Evolutionary conservation across 2,329 filamentous ascomycete species (phyloP).

Genomic region (Hypoxylon sp.): DNA sequence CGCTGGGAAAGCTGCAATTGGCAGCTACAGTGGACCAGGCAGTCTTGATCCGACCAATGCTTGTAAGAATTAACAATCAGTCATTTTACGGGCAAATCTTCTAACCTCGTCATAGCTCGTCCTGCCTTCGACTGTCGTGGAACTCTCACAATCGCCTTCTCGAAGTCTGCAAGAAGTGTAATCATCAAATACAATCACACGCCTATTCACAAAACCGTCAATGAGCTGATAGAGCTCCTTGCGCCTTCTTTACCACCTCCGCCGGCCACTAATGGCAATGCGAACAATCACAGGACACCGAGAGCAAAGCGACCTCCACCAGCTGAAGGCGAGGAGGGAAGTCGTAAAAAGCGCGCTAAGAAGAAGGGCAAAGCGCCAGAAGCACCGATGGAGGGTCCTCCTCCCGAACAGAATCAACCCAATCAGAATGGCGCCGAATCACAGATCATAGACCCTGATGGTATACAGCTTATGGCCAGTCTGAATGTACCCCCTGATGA

Average conservation of each 20-base stretch:
- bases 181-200: conserved; percentile 70
- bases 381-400: conserved; percentile 35
- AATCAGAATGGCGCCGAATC: conserved; percentile 33
- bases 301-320: conserved; percentile 52
- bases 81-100: neutral
- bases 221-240: conserved; percentile 63
- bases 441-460: conserved; percentile 31
- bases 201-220: conserved; percentile 70
- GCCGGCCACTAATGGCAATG: conserved; percentile 47
- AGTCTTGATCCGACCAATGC: conserved; percentile 62
- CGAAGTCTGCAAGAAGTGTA: conserved; percentile 62
- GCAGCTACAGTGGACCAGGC: conserved; percentile 64
- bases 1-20: conserved; percentile 60
- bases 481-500: conserved; percentile 63
- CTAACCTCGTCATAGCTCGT: conserved; percentile 59
- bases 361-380: conserved; percentile 49
- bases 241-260: conserved; percentile 59
- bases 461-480: conserved; percentile 52
- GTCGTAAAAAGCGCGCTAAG: conserved; percentile 49
- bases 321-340: conserved; percentile 50
- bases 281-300: conserved; percentile 46
- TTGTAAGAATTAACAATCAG: conserved; percentile 55
- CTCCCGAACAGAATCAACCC: conserved; percentile 19
- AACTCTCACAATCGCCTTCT: conserved; percentile 65
- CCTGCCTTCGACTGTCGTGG: conserved; percentile 74